Conservation (phyloP, 106 monocot species). For the Hemerocallis citrina region DNA sequence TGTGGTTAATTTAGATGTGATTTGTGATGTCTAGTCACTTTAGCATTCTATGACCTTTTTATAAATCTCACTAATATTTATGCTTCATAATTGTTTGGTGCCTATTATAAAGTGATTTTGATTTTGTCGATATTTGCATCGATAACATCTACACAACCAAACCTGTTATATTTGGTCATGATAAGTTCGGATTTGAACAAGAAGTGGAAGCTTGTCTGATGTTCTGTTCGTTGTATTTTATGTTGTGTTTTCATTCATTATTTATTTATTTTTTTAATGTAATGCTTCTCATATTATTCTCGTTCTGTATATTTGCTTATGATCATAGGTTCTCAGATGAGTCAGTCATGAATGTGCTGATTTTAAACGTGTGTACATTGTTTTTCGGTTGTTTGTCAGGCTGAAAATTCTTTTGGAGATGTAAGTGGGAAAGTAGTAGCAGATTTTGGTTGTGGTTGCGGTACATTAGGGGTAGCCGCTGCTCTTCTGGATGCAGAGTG, state of each 20-base stretch:
- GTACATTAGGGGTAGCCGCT: slow-evolving; percentile 85
- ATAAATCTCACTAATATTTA: no score
- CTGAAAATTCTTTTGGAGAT: slow-evolving; percentile 81
- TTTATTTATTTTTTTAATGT: not conserved
- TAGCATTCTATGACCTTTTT: no score
- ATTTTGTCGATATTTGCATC: no score
- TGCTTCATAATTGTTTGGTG: no score
- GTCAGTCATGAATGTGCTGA: not conserved
- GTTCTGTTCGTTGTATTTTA: no score
- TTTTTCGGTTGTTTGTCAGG: slow-evolving; percentile 19
- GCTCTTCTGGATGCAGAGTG: slow-evolving; percentile 76
- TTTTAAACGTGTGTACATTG: not conserved
- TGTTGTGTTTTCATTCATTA: not conserved
- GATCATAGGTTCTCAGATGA: not conserved
- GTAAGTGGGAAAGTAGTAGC: slow-evolving; percentile 81
- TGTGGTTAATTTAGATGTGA: slow-evolving; percentile 6
- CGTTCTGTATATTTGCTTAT: not conserved
- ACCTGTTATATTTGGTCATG: no score
- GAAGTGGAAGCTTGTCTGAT: no score
- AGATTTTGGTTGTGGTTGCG: slow-evolving; percentile 98
- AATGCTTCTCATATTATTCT: not conserved
- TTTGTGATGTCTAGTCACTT: no score
- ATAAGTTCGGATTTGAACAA: no score
- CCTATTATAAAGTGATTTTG: no score
- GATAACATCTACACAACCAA: no score